Conservation (phyloP, 495 filamentous ascomycete genomes). For the Aspergillus ellipticus region DNA sequence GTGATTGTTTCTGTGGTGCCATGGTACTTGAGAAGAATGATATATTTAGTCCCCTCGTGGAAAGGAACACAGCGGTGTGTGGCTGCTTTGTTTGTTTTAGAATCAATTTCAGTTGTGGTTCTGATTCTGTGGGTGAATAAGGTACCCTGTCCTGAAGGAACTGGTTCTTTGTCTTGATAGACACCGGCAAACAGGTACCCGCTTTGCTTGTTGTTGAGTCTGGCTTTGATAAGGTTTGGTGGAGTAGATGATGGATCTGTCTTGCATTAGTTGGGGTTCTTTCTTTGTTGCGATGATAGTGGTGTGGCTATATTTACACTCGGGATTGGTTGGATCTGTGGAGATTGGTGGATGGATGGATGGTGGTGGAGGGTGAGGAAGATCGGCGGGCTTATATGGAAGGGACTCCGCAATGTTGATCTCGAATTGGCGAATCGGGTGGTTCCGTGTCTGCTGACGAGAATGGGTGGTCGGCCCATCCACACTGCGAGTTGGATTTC, state of each 20-base stretch:
- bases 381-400: background rate
- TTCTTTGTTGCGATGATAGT: background rate
- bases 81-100: background rate
- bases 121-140: background rate
- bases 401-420: background rate
- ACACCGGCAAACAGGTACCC: background rate
- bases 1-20: background rate
- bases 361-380: background rate
- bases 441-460: background rate
- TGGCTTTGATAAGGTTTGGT: background rate
- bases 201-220: background rate
- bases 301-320: background rate
- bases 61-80: background rate
- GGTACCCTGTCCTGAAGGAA: too few species aligned
- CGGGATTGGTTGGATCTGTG: background rate
- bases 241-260: too few species aligned
- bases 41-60: background rate
- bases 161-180: background rate
- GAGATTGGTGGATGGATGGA: background rate
- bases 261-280: too few species aligned
- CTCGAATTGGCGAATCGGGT: conserved; percentile 5
- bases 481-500: too few species aligned
- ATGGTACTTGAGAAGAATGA: background rate
- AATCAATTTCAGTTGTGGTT: background rate
- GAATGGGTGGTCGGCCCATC: too few species aligned